Conservation (phyloP, 1,139 yeast species). For the Pneumocystis wakefieldiae region DNA sequence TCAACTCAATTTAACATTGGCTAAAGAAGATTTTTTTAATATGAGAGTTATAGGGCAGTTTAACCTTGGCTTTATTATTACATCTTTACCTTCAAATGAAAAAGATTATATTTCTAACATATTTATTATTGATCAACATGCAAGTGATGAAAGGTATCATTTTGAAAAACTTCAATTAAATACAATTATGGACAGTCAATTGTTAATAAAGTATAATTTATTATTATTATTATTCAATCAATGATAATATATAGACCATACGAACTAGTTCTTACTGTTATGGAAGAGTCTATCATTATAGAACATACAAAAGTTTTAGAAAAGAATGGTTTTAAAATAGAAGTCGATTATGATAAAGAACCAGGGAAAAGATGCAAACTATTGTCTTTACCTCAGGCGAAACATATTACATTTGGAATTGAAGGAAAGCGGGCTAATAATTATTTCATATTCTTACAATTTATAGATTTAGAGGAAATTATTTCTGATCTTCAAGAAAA, state of each 20-base stretch:
- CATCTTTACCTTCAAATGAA: constrained; percentile 30
- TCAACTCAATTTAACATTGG: constrained; percentile 38
- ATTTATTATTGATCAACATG: constrained; percentile 91
- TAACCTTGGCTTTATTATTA: constrained; percentile 77
- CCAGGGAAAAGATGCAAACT: constrained; percentile 48
- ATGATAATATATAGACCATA: constrained; percentile 31
- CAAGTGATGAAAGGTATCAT: constrained; percentile 87
- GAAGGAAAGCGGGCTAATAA: constrained; percentile 10
- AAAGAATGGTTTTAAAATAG: constrained; percentile 61
- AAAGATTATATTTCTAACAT: constrained; percentile 34
- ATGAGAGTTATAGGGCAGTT: constrained; percentile 87
- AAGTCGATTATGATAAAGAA: constrained; percentile 32
- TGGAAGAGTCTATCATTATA: constrained; percentile 59
- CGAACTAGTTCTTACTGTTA: constrained; percentile 47
- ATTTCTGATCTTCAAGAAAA: constrained; percentile 39
- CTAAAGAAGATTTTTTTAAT: constrained; percentile 45
- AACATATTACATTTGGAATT: constrained; percentile 46
- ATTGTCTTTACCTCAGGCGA: constrained; percentile 57
- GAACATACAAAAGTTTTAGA: constrained; percentile 44
- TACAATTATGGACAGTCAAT: constrained; percentile 50
- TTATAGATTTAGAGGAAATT: constrained; percentile 60
- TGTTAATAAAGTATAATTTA: constrained; percentile 34
- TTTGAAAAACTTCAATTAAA: constrained; percentile 53
- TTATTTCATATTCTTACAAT: not conserved
- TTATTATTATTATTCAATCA: no score